Evolutionary conservation across 257 asterid genomes (phyloP).

Genomic region (Solanum chiquidenum): DNA sequence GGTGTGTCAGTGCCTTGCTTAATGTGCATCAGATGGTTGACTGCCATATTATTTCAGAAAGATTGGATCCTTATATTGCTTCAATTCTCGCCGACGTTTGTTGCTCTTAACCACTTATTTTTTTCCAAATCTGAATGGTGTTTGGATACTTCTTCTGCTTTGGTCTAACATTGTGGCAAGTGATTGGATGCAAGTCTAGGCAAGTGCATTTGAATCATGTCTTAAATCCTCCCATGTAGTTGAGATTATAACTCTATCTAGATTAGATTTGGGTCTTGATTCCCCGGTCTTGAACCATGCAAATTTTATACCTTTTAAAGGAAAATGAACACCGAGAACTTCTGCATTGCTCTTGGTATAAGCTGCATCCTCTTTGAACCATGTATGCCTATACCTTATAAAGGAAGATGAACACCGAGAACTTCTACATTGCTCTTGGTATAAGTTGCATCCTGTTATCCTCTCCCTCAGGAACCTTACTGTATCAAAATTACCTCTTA

Average conservation of each 20-base stretch:
- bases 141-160: background rate
- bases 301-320: background rate
- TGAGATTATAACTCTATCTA: background rate
- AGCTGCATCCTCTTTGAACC: background rate
- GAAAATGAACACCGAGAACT: background rate
- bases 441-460: background rate
- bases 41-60: background rate
- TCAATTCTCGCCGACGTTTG: background rate
- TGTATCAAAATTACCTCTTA: background rate
- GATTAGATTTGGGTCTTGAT: background rate
- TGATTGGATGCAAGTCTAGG: background rate
- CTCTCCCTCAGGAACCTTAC: background rate
- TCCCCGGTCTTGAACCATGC: background rate
- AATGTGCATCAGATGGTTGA: background rate
- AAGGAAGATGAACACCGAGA: background rate
- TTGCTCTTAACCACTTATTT: background rate
- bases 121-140: background rate
- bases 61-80: background rate
- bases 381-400: background rate
- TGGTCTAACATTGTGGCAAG: background rate
- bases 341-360: background rate
- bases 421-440: background rate
- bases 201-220: background rate
- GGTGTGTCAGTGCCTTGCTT: background rate
- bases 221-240: background rate